phyloP scores from a whole-genome alignment of 2,329 filamentous ascomycete species.

The Cytospora paraplurivora region DNA sequence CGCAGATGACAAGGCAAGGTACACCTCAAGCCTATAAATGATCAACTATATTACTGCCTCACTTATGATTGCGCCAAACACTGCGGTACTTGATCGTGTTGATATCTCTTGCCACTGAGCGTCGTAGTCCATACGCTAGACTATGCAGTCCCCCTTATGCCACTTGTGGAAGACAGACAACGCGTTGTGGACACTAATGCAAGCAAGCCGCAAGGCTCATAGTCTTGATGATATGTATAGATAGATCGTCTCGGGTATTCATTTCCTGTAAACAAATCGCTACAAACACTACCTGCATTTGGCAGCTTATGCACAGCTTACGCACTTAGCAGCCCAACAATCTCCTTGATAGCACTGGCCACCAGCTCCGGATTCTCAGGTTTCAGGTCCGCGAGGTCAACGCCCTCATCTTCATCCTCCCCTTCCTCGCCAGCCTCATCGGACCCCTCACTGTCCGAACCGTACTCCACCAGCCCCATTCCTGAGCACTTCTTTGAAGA shows the following conservation, averaged over 20 bases:
- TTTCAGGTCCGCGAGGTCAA: slow-evolving; percentile 15
- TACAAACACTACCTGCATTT: neutral
- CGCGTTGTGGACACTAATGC: too few species aligned
- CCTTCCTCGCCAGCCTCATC: slow-evolving; percentile 27
- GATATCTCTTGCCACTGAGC: too few species aligned
- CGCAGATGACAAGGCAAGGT: neutral
- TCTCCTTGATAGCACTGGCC: slow-evolving; percentile 26
- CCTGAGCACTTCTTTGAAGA: neutral
- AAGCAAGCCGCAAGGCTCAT: too few species aligned
- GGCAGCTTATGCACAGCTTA: neutral
- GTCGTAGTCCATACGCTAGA: neutral
- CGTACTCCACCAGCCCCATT: slow-evolving; percentile 24
- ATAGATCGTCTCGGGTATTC: slow-evolving; percentile 1
- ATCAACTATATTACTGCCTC: neutral
- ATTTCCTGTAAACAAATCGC: neutral
- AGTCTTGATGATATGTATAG: too few species aligned
- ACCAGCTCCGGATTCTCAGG: slow-evolving; percentile 30
- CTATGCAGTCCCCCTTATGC: neutral
- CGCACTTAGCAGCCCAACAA: slow-evolving; percentile 21
- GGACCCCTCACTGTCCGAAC: slow-evolving; percentile 21
- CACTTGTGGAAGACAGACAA: neutral
- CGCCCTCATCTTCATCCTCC: slow-evolving; percentile 28
- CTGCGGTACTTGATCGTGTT: neutral
- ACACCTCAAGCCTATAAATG: neutral
- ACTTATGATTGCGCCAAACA: neutral